Evolutionary conservation across 192 early-diverging fungal genomes (phyloP), one percentile per base, ranked within the genome.

Genomic region (Coemansia sp.): DNA sequence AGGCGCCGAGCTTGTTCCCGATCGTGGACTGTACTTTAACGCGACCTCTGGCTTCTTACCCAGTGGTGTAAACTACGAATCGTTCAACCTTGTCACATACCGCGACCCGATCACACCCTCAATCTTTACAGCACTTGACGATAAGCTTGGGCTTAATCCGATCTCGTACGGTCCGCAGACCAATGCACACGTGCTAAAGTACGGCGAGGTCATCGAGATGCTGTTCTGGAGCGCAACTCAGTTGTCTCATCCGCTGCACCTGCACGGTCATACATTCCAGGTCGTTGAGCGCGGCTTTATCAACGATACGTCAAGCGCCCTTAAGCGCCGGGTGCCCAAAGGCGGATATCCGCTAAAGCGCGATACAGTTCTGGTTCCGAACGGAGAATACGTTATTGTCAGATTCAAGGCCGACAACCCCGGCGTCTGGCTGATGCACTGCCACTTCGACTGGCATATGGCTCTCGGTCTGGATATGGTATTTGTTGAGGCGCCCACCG

Each of bases 251-350:
- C 59, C 81, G 61, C 77, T 92, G 81, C 93, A 94, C 67, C 67
- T 93, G 14, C 93, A 94, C 62, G 93, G 93, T 11, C 90, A 94
- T 67, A 62, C 66, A 9, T 93, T 94, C 83, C 88, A 92, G 68
- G 74, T 94, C 47, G 77, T 87, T n/a, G 83, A 80, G 42, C 78
- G 78, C 38, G 82, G 85, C 42, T 53, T 41, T 2, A 40, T 40
- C 38, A 58, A 55, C 48, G 63, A 64, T 34, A 59, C 61, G 42
- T 52, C 65, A 12, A 64, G 71, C 57, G 57, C 65, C 41, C 45
- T 80, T 10, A 70, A 85, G 13, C 81, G 89, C 62, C 10, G 33
- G 12, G 70, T 73, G 23, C 49, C 49, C 2, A 21, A 37, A 9
- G 23, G 24, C 17, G 48, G 24, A 11, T 48, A 42, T 22, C 59